phyloP scores from a whole-genome alignment of 176 grass and related monocot species.

The Bromus sterilis region DNA sequence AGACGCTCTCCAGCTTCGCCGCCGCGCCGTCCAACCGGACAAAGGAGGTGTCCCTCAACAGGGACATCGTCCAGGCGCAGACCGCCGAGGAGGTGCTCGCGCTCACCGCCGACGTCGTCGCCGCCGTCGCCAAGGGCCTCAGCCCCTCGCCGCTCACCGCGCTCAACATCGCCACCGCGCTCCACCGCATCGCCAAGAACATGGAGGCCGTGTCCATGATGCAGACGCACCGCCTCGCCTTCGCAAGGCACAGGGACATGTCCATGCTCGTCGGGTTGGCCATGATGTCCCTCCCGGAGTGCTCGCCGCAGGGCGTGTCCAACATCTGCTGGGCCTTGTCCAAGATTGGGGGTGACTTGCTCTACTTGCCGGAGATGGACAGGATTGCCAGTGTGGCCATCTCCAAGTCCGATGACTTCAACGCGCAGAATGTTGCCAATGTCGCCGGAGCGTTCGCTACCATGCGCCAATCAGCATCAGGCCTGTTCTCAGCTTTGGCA shows the following conservation, averaged over 20 bases:
- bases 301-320: slow-evolving; percentile 71
- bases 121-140: slow-evolving; percentile 59
- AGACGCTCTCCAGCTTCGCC: slow-evolving; percentile 68
- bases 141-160: slow-evolving; percentile 79
- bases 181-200: slow-evolving; percentile 96
- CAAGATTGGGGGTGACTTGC: slow-evolving; percentile 77
- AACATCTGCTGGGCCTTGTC: slow-evolving; percentile 96
- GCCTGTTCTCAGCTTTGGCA: slow-evolving; percentile 48
- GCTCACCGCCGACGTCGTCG: slow-evolving; percentile 46
- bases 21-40: slow-evolving; percentile 62
- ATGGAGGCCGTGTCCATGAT: slow-evolving; percentile 81
- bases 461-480: slow-evolving; percentile 75
- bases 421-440: slow-evolving; percentile 86
- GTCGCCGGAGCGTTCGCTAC: slow-evolving; percentile 70
- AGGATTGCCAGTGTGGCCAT: slow-evolving; percentile 66
- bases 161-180: slow-evolving; percentile 81
- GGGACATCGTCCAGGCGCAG: slow-evolving; percentile 58
- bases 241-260: slow-evolving; percentile 84
- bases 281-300: slow-evolving; percentile 70
- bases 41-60: slow-evolving; percentile 78
- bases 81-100: slow-evolving; percentile 78
- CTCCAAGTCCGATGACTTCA: slow-evolving; percentile 65
- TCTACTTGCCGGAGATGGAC: slow-evolving; percentile 85
- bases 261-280: slow-evolving; percentile 85
- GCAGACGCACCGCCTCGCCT: slow-evolving; percentile 53